These are phyloP conservation scores for Erodium moschatum DNA, from an alignment of 441 rosid species.

Conservation along the genomic window DNA sequence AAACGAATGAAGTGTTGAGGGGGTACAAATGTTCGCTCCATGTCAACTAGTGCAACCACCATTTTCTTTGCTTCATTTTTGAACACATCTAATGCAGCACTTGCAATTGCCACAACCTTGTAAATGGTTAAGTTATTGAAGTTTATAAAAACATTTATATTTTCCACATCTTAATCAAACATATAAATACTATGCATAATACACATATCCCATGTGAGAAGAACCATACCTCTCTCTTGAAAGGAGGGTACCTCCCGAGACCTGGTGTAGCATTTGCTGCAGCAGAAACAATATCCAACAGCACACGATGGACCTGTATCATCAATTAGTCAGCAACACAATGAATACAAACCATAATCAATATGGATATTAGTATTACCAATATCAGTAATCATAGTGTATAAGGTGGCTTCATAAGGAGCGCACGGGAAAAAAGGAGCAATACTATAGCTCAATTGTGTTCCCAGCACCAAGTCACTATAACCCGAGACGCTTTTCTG, in stretches of 20 bases:
- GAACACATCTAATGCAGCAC: slow-evolving; percentile 75
- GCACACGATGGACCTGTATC: slow-evolving; percentile 75
- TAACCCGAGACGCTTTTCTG: background rate
- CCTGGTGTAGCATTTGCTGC: slow-evolving; percentile 90
- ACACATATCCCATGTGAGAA: no score
- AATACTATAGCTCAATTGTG: background rate
- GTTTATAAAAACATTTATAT: slow-evolving; percentile 8
- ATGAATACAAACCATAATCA: slow-evolving; percentile 12
- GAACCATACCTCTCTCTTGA: slow-evolving; percentile 71
- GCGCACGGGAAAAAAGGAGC: background rate
- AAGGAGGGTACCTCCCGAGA: slow-evolving; percentile 92
- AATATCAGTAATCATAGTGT: background rate
- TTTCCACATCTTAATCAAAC: slow-evolving; percentile 4
- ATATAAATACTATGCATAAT: slow-evolving; percentile 10
- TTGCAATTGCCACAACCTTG: slow-evolving; percentile 83
- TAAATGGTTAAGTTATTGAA: slow-evolving; percentile 2
- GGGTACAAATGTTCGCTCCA: slow-evolving; percentile 97
- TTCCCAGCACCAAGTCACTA: background rate
- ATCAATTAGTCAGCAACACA: slow-evolving; percentile 3
- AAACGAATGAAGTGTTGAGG: slow-evolving; percentile 95
- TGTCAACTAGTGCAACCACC: slow-evolving; percentile 29
- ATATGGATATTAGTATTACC: background rate
- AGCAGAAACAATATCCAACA: slow-evolving; percentile 72
- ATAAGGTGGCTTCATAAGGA: background rate
- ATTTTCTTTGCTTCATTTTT: slow-evolving; percentile 80